Percentiles rank a stretch among this genome's conserved stretches.
Conservation (phyloP, 345 rosid species). For the Erodium maritimum region DNA sequence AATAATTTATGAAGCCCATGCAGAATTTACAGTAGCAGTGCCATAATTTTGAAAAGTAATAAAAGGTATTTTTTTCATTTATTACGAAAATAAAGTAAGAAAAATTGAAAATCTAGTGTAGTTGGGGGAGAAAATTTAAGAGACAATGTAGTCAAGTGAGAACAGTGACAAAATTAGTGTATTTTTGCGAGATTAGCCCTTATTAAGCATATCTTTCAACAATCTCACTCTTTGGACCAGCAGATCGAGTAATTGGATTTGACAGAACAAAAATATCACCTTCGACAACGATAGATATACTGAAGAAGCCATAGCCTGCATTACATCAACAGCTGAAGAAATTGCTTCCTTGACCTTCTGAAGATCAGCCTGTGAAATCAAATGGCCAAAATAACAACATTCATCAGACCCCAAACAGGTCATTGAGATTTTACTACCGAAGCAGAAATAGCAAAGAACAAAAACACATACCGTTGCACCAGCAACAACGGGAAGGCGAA, state of each 20-base stretch:
- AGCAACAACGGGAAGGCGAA: slow-evolving; percentile 58
- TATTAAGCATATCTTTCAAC: not conserved
- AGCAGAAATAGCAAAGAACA: not conserved
- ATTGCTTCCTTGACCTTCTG: slow-evolving; percentile 53
- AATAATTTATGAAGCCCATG: too few species aligned
- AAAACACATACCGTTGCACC: slow-evolving; percentile 43
- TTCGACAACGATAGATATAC: slow-evolving; percentile 39
- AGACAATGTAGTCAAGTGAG: too few species aligned
- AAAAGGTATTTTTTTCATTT: too few species aligned
- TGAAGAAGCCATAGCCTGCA: slow-evolving; percentile 69
- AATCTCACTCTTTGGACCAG: not conserved
- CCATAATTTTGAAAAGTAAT: too few species aligned
- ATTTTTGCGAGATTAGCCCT: too few species aligned
- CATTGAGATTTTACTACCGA: not conserved
- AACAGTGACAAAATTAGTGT: too few species aligned
- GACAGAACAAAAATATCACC: slow-evolving; percentile 17
- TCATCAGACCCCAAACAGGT: slow-evolving; percentile 3
- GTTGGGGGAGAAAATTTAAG: too few species aligned
- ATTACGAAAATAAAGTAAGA: too few species aligned
- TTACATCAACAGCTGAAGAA: slow-evolving; percentile 63
- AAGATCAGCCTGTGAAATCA: slow-evolving; percentile 43
- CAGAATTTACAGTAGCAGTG: too few species aligned
- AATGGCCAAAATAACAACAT: slow-evolving; percentile 1
- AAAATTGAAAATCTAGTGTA: too few species aligned
- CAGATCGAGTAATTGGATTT: not conserved